Conservation (phyloP, 208 protist genomes). For the Strigomonas galati region DNA sequence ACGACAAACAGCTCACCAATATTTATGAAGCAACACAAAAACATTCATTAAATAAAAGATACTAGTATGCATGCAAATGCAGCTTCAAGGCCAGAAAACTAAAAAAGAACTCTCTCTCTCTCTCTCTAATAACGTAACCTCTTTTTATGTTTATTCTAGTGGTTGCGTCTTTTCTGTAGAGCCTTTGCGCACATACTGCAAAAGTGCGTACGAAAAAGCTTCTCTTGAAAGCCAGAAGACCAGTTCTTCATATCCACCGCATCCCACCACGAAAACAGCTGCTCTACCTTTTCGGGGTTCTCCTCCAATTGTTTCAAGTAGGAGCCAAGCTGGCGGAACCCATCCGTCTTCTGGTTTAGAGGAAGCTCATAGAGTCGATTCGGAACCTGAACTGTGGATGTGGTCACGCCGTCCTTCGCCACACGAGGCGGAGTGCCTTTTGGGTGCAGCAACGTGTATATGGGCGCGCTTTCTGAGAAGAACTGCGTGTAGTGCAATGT, state of each 20-base stretch:
- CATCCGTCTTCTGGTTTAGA: neutral
- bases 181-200: neutral
- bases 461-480: neutral
- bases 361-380: neutral
- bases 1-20: too few species aligned
- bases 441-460: neutral
- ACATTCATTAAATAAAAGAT: too few species aligned
- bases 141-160: too few species aligned
- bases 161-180: neutral
- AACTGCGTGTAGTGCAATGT: neutral
- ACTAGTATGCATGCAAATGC: too few species aligned
- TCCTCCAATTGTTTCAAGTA: neutral
- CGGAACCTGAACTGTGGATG: neutral
- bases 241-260: neutral
- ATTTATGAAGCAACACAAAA: too few species aligned
- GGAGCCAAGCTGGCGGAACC: neutral
- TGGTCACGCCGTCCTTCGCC: neutral
- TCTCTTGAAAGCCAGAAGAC: neutral
- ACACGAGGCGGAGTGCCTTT: neutral
- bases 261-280: conserved; percentile 2
- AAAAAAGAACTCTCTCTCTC: too few species aligned
- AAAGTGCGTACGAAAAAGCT: neutral
- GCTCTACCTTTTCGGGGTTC: neutral
- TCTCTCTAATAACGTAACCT: too few species aligned
- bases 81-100: too few species aligned